Conservation (phyloP, 2,329 filamentous ascomycete genomes). For the Diaporthe sp. region DNA sequence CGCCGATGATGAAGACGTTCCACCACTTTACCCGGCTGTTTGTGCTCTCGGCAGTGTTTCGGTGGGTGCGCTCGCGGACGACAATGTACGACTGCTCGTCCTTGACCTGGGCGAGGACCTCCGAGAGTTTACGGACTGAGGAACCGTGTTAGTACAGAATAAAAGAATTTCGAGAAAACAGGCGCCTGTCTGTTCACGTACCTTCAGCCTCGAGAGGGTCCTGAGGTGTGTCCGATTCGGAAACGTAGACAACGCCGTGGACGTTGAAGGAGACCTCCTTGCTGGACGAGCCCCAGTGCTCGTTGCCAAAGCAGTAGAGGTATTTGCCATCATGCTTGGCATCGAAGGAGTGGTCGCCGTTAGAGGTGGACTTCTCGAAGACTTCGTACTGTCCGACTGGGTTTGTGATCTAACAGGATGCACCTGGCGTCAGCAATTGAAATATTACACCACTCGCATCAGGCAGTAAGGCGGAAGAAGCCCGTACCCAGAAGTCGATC, state of each 20-base stretch:
- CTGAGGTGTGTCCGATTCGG: slow-evolving; percentile 84
- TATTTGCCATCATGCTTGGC: slow-evolving; percentile 89
- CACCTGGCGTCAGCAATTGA: slow-evolving; percentile 41
- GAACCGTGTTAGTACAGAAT: slow-evolving; percentile 39
- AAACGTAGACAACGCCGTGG: slow-evolving; percentile 97
- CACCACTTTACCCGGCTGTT: slow-evolving; percentile 99
- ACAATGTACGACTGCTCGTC: slow-evolving; percentile 99
- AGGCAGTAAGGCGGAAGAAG: neutral
- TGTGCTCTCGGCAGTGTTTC: slow-evolving; percentile 98
- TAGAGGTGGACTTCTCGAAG: slow-evolving; percentile 85
- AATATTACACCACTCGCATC: neutral
- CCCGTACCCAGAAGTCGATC: slow-evolving; percentile 95
- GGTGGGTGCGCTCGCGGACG: slow-evolving; percentile 92
- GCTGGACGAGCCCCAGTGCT: slow-evolving; percentile 94
- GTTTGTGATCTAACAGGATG: slow-evolving; percentile 75
- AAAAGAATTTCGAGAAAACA: no score
- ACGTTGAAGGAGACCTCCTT: slow-evolving; percentile 99
- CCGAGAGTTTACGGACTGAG: slow-evolving; percentile 83
- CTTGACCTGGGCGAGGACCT: slow-evolving; percentile 91
- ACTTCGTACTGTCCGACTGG: slow-evolving; percentile 82
- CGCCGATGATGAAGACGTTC: slow-evolving; percentile 94
- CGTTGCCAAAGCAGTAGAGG: slow-evolving; percentile 98
- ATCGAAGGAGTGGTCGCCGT: slow-evolving; percentile 93
- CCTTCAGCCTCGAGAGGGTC: slow-evolving; percentile 94
- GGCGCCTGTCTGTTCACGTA: slow-evolving; percentile 53